Percentiles rank a stretch among this genome's conserved stretches.
Evolutionary conservation across 352 stramenopile genomes (phyloP).

Genomic region (Globisporangium cystogenes): DNA sequence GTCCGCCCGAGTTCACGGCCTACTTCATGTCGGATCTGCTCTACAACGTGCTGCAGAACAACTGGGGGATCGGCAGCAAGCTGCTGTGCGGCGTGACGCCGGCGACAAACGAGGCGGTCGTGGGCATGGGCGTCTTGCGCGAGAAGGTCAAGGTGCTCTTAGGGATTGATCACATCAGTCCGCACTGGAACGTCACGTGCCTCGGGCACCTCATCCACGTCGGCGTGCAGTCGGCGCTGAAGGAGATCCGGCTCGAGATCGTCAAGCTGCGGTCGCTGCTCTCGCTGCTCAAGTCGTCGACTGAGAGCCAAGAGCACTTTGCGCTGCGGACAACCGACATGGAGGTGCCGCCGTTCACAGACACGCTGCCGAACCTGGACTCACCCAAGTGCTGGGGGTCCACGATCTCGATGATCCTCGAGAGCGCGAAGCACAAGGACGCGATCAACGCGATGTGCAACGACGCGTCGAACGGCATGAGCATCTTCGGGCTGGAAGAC

Average conservation of each 20-base stretch:
- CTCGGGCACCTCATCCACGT: slow-evolving; percentile 68
- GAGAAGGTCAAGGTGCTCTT: slow-evolving; percentile 79
- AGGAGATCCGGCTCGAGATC: slow-evolving; percentile 67
- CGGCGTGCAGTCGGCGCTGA: slow-evolving; percentile 54
- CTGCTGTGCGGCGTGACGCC: slow-evolving; percentile 68
- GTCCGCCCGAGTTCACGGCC: slow-evolving; percentile 55
- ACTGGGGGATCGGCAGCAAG: slow-evolving; percentile 68
- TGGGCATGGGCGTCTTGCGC: slow-evolving; percentile 71
- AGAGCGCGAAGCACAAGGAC: slow-evolving; percentile 71
- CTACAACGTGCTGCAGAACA: slow-evolving; percentile 77
- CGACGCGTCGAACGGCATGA: slow-evolving; percentile 63
- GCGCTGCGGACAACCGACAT: slow-evolving; percentile 61
- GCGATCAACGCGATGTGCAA: slow-evolving; percentile 66
- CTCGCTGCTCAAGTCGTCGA: slow-evolving; percentile 62
- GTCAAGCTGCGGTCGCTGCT: slow-evolving; percentile 73
- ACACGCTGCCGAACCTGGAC: slow-evolving; percentile 61
- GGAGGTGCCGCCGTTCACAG: slow-evolving; percentile 45
- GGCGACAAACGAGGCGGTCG: slow-evolving; percentile 45
- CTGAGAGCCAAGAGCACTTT: slow-evolving; percentile 74
- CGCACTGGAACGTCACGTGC: slow-evolving; percentile 72
- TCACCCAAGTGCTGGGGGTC: slow-evolving; percentile 66
- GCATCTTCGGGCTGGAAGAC: slow-evolving; percentile 68
- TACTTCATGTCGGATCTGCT: slow-evolving; percentile 80
- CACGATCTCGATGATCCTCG: slow-evolving; percentile 71
- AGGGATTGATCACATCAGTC: slow-evolving; percentile 67